phyloP scores from a whole-genome alignment of 169 alveolate species.

The Eimeria praecox region DNA sequence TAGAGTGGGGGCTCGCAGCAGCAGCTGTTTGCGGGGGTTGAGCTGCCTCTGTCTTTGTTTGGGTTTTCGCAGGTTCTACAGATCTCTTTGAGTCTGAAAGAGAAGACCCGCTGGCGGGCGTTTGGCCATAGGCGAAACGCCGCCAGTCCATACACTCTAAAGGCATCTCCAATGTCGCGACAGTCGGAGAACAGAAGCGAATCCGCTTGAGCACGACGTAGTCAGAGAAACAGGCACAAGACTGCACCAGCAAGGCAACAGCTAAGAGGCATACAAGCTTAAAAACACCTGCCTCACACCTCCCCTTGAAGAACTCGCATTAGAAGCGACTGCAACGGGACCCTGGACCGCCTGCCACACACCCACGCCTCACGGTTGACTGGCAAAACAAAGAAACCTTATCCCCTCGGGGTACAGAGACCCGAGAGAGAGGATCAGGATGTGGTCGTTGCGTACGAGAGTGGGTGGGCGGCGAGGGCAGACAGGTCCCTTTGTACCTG shows the following conservation, averaged over 20 bases:
- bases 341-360: too few species aligned
- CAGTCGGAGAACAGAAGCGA: neutral
- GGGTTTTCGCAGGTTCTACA: neutral
- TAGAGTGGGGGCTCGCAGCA: neutral
- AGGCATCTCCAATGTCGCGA: constrained; percentile 1
- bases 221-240: neutral
- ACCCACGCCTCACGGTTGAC: neutral
- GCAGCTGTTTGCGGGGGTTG: neutral
- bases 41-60: neutral
- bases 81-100: neutral
- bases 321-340: too few species aligned
- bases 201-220: neutral
- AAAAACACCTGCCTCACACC: too few species aligned
- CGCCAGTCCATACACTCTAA: constrained; percentile 57
- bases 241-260: neutral
- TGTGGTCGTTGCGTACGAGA: neutral
- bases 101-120: constrained; percentile 4
- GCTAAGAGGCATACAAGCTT: too few species aligned
- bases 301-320: too few species aligned
- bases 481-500: neutral
- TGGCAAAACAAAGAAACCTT: neutral
- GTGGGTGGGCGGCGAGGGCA: neutral
- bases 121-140: constrained; percentile 48
- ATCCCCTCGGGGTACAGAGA: neutral
- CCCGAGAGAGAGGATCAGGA: neutral